A percentile compares a stretch with the other conserved stretches of the same genome.
These are phyloP conservation scores for Escallonia rubra DNA, from an alignment of 129 eudicot genomes.

Conservation along the genomic window DNA sequence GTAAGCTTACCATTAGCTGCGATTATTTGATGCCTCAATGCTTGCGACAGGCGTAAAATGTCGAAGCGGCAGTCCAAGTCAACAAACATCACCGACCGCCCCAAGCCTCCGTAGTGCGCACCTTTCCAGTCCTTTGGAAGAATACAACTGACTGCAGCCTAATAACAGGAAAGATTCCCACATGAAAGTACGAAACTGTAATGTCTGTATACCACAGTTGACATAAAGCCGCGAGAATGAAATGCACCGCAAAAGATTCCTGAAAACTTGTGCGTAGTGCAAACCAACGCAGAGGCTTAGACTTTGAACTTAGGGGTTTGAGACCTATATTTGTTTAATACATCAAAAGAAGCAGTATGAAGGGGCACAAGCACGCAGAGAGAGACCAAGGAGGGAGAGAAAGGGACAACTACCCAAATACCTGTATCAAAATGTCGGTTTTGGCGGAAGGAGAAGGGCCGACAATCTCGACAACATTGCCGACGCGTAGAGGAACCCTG, in stretches of 20 bases:
- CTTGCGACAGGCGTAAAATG: constrained; percentile 48
- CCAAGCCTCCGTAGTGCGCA: constrained; percentile 70
- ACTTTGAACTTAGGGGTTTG: too few species aligned
- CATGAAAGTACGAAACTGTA: not conserved
- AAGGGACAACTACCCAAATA: not conserved
- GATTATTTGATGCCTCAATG: constrained; percentile 34
- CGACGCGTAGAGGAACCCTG: constrained; percentile 62
- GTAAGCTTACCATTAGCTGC: constrained; percentile 22
- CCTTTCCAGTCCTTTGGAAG: constrained; percentile 81
- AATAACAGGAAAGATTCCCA: not conserved
- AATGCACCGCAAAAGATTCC: too few species aligned
- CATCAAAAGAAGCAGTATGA: too few species aligned
- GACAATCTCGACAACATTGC: constrained; percentile 64
- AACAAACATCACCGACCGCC: constrained; percentile 51
- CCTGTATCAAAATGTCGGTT: constrained; percentile 71
- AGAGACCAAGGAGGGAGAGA: too few species aligned
- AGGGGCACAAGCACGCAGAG: too few species aligned
- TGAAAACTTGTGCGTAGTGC: too few species aligned
- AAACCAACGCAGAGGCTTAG: too few species aligned
- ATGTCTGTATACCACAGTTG: not conserved
- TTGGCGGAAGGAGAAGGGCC: constrained; percentile 92
- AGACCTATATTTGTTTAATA: too few species aligned
- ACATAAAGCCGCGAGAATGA: too few species aligned
- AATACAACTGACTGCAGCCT: constrained; percentile 63
- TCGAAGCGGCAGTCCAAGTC: constrained; percentile 94